Conservation (phyloP, 2,329 filamentous ascomycete species). For the Trichoderma oligosporum region DNA sequence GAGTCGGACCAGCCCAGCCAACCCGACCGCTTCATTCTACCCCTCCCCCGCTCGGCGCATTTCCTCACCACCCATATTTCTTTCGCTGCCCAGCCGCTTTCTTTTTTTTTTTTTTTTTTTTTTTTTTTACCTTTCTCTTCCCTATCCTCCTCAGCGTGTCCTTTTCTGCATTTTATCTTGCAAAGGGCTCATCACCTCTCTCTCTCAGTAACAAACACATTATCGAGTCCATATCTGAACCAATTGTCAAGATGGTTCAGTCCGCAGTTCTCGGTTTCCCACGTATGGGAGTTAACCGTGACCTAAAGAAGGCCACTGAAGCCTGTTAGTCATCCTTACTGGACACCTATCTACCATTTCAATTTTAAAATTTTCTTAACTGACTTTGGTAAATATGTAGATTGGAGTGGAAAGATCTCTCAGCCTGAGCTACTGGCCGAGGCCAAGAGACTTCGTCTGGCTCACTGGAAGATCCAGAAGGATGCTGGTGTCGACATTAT, state of each 20-base stretch:
- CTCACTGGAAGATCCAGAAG: constrained; percentile 99
- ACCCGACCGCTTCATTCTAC: constrained; percentile 14
- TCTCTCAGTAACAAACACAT: neutral
- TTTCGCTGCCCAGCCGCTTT: constrained; percentile 3
- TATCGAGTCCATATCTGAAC: constrained; percentile 20
- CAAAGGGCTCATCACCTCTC: constrained; percentile 4
- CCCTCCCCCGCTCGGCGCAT: constrained; percentile 18
- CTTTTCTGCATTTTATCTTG: neutral
- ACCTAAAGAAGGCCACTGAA: constrained; percentile 99
- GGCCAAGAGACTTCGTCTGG: constrained; percentile 93
- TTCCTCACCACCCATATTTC: constrained; percentile 15
- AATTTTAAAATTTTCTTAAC: constrained; percentile 11
- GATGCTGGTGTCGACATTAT: constrained; percentile 96
- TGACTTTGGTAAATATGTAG: constrained; percentile 34
- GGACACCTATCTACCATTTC: constrained; percentile 33
- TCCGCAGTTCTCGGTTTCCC: constrained; percentile 93
- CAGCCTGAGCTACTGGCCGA: constrained; percentile 86
- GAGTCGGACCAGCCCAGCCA: too few relatives aligned
- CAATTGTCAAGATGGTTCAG: constrained; percentile 55
- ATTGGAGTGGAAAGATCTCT: constrained; percentile 92
- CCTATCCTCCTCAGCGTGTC: constrained; percentile 13
- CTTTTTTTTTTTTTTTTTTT: neutral
- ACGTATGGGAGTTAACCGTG: constrained; percentile 96
- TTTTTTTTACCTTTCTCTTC: neutral
- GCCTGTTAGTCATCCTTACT: constrained; percentile 58